Evolutionary conservation across 1,284 basidiomycete species (phyloP).

Genomic region (Pulchroboletus neoregius): DNA sequence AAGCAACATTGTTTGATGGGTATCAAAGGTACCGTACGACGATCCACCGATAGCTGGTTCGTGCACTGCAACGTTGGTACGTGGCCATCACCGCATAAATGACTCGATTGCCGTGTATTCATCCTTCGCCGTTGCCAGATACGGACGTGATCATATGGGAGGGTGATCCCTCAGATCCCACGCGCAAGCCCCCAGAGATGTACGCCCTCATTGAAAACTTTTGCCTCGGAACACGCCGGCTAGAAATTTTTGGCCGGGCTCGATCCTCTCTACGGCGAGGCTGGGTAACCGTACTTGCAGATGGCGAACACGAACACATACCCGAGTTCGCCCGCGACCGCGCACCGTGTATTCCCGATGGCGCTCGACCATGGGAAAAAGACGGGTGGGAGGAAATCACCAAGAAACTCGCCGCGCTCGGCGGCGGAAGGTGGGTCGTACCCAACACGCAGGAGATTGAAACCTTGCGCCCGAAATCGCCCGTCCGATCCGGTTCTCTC

Average conservation of each 20-base stretch:
- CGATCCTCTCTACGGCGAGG: conserved; percentile 75
- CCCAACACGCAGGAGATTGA: conserved; percentile 81
- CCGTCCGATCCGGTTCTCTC: conserved; percentile 44
- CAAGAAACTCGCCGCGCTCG: conserved; percentile 45
- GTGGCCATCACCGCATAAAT: background rate
- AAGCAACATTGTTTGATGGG: conserved; percentile 98
- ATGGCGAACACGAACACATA: conserved; percentile 56
- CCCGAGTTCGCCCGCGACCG: conserved; percentile 37
- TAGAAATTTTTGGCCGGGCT: conserved; percentile 85
- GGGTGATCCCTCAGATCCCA: conserved; percentile 75
- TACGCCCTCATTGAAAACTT: conserved; percentile 97
- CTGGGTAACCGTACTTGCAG: conserved; percentile 85
- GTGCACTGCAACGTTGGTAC: conserved; percentile 95
- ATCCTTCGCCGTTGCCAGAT: conserved; percentile 46
- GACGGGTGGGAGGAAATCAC: conserved; percentile 58
- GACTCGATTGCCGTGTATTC: background rate
- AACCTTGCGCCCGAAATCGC: conserved; percentile 82
- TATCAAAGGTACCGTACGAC: conserved; percentile 94
- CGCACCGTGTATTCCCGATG: conserved; percentile 42
- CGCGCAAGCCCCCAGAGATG: conserved; percentile 89
- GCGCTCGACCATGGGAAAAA: conserved; percentile 48
- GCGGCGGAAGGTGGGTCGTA: conserved; percentile 57
- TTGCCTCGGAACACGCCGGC: conserved; percentile 87
- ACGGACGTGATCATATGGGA: conserved; percentile 98
- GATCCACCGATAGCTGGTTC: conserved; percentile 92